Evolutionary conservation across 2,329 filamentous ascomycete species (phyloP).

Genomic region (Colletotrichum euphorbiae): DNA sequence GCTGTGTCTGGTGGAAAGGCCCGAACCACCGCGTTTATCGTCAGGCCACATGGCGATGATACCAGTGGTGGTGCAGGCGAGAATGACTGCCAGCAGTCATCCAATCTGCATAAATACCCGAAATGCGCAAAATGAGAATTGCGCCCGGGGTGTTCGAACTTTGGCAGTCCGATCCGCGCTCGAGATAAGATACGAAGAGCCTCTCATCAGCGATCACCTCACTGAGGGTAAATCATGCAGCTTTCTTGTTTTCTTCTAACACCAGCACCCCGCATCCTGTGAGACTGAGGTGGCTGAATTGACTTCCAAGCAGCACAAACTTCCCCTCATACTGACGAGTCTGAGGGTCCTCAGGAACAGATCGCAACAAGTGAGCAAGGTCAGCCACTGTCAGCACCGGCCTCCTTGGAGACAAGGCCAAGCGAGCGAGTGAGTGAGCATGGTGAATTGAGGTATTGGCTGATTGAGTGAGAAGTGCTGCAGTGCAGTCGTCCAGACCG

Average conservation of each 20-base stretch:
- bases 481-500: constrained; percentile 31
- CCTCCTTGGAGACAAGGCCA: not conserved
- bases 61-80: not conserved
- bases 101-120: not conserved
- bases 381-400: not conserved
- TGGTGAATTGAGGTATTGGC: too few relatives aligned
- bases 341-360: not conserved
- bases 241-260: not conserved
- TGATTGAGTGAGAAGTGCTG: not conserved
- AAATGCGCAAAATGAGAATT: not conserved
- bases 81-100: not conserved
- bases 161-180: not conserved
- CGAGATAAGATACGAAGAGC: constrained; percentile 6
- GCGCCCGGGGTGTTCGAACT: not conserved
- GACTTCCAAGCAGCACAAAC: constrained; percentile 8
- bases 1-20: not conserved
- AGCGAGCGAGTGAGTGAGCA: not conserved
- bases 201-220: not conserved
- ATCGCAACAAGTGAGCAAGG: not conserved
- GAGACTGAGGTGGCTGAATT: not conserved
- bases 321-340: not conserved
- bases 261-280: not conserved
- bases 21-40: too few relatives aligned
- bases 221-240: not conserved
- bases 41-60: not conserved